Evolutionary conservation across 2,329 filamentous ascomycete species (phyloP), one percentile per base, ranked within the genome.

Genomic region (Penicillium sp.): DNA sequence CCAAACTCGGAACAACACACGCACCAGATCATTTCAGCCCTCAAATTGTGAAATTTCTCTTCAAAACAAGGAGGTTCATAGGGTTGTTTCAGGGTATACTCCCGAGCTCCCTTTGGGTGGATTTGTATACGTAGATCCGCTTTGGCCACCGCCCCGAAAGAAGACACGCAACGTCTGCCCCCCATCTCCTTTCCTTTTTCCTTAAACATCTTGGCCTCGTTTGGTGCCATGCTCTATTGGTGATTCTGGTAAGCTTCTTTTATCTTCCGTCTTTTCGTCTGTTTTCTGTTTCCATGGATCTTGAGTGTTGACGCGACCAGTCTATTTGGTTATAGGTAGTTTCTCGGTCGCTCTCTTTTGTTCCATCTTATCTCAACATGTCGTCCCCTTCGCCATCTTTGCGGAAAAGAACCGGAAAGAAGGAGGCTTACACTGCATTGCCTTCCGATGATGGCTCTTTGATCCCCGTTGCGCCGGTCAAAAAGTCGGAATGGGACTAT

Each of bases 401-500:
- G 57, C 72, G 73, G 47, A 75, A 75, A 68, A 75, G 74, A 66
- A 72, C 65, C 54, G 69, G 69, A 49, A 75, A 75, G 62, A 74
- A 71, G 64, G 69, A 72, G 58, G 59, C 54, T 21, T 49, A 44
- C 50, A 52, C 63, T 40, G 62, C 65, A 32, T 52, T 62, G 18
- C 62, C 66, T 32, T 64, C 66, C 5, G 61, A 64, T 45, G 53
- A 61, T 61, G 57, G 45, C 53, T 59, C 62, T 32, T 53, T 45
- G 39, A 36, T 62, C 43, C 56, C 62, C 49, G 63, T 61, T 39
- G 53, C 62, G 40, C 50, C 55, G 6, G 48, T 63, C 53, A 68
- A 69, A 6, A 59, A 64, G 53, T 81, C 82, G n/a, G 89, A 96
- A 75, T 87, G 85, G 81, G 90, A 95, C 67, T 95, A 97, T 80